These are phyloP conservation scores for Pseudotulostoma volvatum DNA, from an alignment of 495 filamentous ascomycete genomes.

Conservation along the genomic window DNA sequence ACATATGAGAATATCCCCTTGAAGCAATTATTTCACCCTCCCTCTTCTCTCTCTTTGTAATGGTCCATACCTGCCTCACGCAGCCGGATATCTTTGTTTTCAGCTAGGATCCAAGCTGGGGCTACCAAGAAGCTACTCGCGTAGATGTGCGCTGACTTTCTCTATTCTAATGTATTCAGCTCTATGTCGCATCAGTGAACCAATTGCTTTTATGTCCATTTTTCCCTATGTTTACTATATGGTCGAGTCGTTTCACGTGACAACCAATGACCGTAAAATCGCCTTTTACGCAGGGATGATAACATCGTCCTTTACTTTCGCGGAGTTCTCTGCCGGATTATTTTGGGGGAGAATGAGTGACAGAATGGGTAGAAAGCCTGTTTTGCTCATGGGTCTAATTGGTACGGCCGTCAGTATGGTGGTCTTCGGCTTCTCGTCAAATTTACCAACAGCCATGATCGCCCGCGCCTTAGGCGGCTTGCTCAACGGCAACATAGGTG, in stretches of 20 bases:
- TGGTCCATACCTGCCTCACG: background rate
- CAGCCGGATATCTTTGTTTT: too few species aligned
- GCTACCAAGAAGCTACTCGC: too few species aligned
- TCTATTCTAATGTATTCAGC: too few species aligned
- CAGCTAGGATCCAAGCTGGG: too few species aligned
- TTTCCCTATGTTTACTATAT: slow-evolving; percentile 99
- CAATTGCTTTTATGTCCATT: slow-evolving; percentile 98
- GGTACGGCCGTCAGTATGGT: slow-evolving; percentile 91
- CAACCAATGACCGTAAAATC: slow-evolving; percentile 60
- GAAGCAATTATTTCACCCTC: too few species aligned
- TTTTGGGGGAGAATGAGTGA: slow-evolving; percentile 92
- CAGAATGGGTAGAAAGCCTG: slow-evolving; percentile 79
- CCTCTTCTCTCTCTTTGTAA: background rate
- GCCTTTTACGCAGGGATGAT: slow-evolving; percentile 92
- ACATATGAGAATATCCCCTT: too few species aligned
- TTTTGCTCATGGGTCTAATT: slow-evolving; percentile 69
- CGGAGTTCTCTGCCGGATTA: slow-evolving; percentile 78
- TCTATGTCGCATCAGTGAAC: slow-evolving; percentile 88
- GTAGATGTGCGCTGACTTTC: too few species aligned
- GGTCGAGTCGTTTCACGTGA: slow-evolving; percentile 81
- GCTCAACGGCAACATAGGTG: slow-evolving; percentile 91
- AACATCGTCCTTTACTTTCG: slow-evolving; percentile 89
- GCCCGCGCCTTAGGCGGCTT: slow-evolving; percentile 80
- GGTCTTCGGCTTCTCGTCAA: slow-evolving; percentile 81
- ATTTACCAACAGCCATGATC: slow-evolving; percentile 65